Evolutionary conservation across 228 moss, liverwort and hornwort genomes (phyloP), one percentile per base, ranked within the genome.

Genomic region (Sphagnum fallax): DNA sequence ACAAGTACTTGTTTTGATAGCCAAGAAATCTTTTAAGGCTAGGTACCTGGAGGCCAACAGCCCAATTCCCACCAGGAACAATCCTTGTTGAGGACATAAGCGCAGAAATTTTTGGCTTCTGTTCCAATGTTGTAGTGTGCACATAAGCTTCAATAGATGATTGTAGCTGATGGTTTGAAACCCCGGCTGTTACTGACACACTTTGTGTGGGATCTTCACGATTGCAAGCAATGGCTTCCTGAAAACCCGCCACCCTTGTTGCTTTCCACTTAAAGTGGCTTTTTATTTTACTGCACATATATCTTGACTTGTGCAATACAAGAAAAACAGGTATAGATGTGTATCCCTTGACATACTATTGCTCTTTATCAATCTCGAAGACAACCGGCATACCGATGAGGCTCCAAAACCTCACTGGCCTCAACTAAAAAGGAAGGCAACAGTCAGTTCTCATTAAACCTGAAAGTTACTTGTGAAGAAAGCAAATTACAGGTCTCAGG

Each of bases 21-120:
- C 32, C 32, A 32, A 32, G 32, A 32, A 1, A 32, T 32, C 32
- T 32, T 32, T 32, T 32, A 32, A 32, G 32, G 55, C 4, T 57
- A 69, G 70, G 64, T 64, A 92, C 92, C 87, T 90, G 88, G 69
- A 92, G 80, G 78, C 88, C 92, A 69, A 88, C 75, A 65, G 83
- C 84, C 92, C 92, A 92, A 67, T 79, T 88, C 51, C 88, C 81
- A 69, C 79, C 85, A 16, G 77, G 77, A 65, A 77, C 2, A 4
- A 8, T 55, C 8, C 9, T 55, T 55, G 55, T 55, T 63, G 68
- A 74, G 65, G 69, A 60, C 15, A 72, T 60, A 48, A 71, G 60
- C 51, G 69, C 52, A 49, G 74, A 55, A 60, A 67, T 69, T 48
- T 47, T 52, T 16, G 64, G 16, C 67, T 72, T 63, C 18, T 49